A percentile compares a stretch with the other conserved stretches of the same genome.
Evolutionary conservation across 1,139 yeast genomes (phyloP).

Genomic region (Pneumocystis canis): DNA sequence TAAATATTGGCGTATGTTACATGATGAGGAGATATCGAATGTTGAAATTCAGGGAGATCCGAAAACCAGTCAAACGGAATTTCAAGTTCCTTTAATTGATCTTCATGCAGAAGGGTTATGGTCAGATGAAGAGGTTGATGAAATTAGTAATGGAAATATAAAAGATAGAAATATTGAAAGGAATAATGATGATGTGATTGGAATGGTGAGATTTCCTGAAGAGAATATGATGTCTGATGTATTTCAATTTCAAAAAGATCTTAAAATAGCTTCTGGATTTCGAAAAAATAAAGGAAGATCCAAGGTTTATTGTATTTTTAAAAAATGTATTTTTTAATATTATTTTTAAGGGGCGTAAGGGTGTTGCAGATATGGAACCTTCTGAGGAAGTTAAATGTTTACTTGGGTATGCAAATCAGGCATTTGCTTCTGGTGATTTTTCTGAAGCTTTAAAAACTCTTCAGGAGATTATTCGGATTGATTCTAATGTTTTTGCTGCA

Average conservation of each 20-base stretch:
- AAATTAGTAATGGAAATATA: constrained; percentile 11
- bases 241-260: constrained; percentile 23
- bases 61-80: not conserved
- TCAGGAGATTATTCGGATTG: constrained; percentile 60
- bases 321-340: not conserved
- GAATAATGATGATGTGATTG: constrained; percentile 19
- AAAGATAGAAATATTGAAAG: constrained; percentile 13
- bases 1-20: not conserved
- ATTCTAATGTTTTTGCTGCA: constrained; percentile 66
- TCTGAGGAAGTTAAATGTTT: constrained; percentile 58
- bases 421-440: constrained; percentile 53
- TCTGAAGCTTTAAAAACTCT: constrained; percentile 53
- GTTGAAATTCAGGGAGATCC: not conserved
- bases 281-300: constrained; percentile 1
- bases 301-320: not conserved
- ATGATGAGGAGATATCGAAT: not conserved
- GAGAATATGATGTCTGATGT: constrained; percentile 20
- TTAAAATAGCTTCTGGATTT: constrained; percentile 22
- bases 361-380: constrained; percentile 20
- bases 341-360: constrained; percentile 8
- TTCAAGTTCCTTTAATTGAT: not conserved
- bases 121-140: constrained; percentile 6
- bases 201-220: constrained; percentile 20
- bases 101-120: not conserved
- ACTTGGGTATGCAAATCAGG: constrained; percentile 62